These are phyloP conservation scores for Inga oerstediana DNA, from an alignment of 306 rosid genomes.

Conservation along the genomic window DNA sequence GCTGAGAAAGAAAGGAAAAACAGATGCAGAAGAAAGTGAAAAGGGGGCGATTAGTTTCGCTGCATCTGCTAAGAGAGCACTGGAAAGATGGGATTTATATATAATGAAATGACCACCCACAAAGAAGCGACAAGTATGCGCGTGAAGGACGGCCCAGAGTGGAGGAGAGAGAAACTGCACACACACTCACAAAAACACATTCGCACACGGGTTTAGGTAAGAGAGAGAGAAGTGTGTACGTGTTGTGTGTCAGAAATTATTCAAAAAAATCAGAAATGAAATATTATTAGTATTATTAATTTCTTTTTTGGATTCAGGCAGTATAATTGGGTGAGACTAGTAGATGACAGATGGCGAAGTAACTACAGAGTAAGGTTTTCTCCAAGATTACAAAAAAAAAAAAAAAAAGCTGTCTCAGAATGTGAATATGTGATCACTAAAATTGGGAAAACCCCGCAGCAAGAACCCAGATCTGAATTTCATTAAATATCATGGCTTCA, in stretches of 20 bases:
- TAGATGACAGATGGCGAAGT: neutral
- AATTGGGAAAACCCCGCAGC: neutral
- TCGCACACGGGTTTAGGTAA: neutral
- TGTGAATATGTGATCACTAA: neutral
- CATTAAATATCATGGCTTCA: too few relatives aligned
- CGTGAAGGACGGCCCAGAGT: slow-evolving; percentile 19
- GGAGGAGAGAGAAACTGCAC: slow-evolving; percentile 13
- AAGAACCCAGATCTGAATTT: too few relatives aligned
- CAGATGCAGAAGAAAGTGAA: slow-evolving; percentile 2
- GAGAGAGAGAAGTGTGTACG: neutral
- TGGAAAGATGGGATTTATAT: neutral
- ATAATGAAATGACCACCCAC: neutral
- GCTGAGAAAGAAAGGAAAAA: neutral
- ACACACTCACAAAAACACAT: neutral
- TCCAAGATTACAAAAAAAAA: neutral
- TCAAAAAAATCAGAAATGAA: neutral
- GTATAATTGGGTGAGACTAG: neutral
- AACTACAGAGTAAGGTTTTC: neutral
- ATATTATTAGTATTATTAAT: neutral
- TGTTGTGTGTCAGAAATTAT: neutral
- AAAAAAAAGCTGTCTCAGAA: neutral
- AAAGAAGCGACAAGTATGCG: slow-evolving; percentile 1
- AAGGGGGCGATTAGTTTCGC: neutral
- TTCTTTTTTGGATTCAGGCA: neutral
- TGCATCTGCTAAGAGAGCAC: neutral